Percentiles rank a stretch among this genome's conserved stretches.
phyloP scores from a whole-genome alignment of 2,329 filamentous ascomycete genomes.

The Trichoderma harzianum region DNA sequence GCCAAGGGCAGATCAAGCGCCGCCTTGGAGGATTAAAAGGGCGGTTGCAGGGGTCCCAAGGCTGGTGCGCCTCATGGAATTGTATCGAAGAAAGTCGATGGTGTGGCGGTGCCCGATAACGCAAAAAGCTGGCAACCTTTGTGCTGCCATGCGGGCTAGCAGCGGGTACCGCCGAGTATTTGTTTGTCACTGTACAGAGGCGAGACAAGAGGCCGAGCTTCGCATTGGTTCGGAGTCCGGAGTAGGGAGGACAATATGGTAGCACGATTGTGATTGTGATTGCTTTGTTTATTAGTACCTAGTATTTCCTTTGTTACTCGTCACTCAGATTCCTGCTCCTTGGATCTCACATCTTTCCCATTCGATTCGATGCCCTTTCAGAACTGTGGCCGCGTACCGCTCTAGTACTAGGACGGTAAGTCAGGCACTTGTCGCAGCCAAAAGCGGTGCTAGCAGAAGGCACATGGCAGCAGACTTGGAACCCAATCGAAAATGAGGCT shows the following conservation, averaged over 20 bases:
- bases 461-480: neutral
- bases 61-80: constrained; percentile 41
- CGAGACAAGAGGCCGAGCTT: neutral
- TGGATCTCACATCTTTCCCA: neutral
- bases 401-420: neutral
- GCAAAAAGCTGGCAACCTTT: constrained; percentile 4
- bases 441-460: neutral
- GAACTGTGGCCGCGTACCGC: neutral
- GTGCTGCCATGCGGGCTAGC: neutral
- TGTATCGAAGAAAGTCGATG: constrained; percentile 41
- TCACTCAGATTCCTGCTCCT: neutral
- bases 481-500: constrained; percentile 2
- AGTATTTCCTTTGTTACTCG: neutral
- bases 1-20: constrained; percentile 13
- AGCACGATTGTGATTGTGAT: neutral
- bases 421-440: neutral
- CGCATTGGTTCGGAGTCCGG: neutral
- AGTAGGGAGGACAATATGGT: neutral
- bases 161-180: constrained; percentile 11
- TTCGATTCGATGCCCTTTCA: neutral
- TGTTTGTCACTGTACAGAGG: constrained; percentile 1
- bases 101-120: constrained; percentile 36
- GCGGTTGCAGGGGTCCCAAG: constrained; percentile 32
- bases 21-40: constrained; percentile 28
- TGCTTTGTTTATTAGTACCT: neutral